Evolutionary conservation across 169 alveolate species (phyloP).

Genomic region (Ichthyophthirius multifiliis): DNA sequence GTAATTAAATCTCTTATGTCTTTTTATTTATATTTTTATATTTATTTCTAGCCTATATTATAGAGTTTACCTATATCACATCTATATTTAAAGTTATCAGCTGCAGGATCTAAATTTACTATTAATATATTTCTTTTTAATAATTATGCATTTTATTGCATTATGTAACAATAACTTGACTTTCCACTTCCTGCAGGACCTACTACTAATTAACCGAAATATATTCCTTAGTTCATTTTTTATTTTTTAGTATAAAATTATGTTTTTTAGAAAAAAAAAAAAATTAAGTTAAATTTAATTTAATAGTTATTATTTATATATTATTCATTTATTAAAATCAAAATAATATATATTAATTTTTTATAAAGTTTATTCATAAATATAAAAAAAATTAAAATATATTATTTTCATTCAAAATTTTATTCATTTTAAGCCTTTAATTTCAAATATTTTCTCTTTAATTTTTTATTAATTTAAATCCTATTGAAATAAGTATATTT

Average conservation of each 20-base stretch:
- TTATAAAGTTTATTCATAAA: too few species aligned
- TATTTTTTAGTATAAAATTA: neutral
- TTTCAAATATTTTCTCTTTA: too few species aligned
- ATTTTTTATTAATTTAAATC: neutral
- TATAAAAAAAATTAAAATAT: too few species aligned
- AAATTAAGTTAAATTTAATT: too few species aligned
- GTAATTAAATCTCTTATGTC: slow-evolving; percentile 96
- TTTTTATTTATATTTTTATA: slow-evolving; percentile 3
- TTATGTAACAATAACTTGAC: slow-evolving; percentile 93
- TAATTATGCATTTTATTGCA: slow-evolving; percentile 90
- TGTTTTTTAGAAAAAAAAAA: neutral
- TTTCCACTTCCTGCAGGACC: slow-evolving; percentile 99
- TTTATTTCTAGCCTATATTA: neutral
- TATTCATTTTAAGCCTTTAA: too few species aligned
- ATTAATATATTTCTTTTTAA: slow-evolving; percentile 89
- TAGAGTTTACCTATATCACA: slow-evolving; percentile 63
- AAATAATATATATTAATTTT: too few species aligned
- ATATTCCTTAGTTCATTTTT: slow-evolving; percentile 9
- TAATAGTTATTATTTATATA: too few species aligned
- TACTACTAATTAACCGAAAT: slow-evolving; percentile 92
- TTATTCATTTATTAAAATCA: too few species aligned
- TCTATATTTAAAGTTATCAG: slow-evolving; percentile 89
- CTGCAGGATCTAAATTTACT: slow-evolving; percentile 97
- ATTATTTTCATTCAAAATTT: too few species aligned
- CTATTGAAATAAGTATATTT: neutral